These are phyloP conservation scores for Durio zibethinus DNA, from an alignment of 345 rosid genomes.

Conservation along the genomic window DNA sequence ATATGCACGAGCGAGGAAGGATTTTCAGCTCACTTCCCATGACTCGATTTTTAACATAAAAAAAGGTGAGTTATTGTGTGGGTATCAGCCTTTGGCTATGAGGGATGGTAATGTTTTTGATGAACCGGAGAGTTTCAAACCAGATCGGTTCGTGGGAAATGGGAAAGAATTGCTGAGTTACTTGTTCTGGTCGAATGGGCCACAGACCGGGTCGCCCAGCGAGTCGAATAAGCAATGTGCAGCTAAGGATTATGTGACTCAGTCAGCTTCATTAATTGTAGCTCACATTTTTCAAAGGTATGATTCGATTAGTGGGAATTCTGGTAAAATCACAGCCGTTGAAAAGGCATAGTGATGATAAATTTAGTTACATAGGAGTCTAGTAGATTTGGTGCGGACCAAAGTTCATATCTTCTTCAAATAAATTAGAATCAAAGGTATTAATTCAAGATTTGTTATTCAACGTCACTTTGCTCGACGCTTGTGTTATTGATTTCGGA, in stretches of 20 bases:
- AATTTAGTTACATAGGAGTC: background rate
- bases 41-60: conserved; percentile 57
- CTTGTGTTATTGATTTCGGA: too few species aligned
- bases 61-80: conserved; percentile 82
- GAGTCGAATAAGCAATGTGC: conserved; percentile 78
- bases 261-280: conserved; percentile 50
- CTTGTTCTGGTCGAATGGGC: conserved; percentile 87
- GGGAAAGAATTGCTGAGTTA: conserved; percentile 47
- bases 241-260: conserved; percentile 61
- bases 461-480: too few species aligned
- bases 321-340: conserved; percentile 51
- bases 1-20: conserved; percentile 74
- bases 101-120: conserved; percentile 59
- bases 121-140: conserved; percentile 61
- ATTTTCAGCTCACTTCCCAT: conserved; percentile 60
- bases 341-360: conserved; percentile 34
- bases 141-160: conserved; percentile 59
- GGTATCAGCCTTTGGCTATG: conserved; percentile 72
- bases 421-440: too few species aligned
- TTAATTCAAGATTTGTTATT: too few species aligned
- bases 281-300: conserved; percentile 62
- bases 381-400: background rate
- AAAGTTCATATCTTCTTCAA: background rate
- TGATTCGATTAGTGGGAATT: conserved; percentile 44
- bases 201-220: conserved; percentile 66